Conservation (phyloP, 352 stramenopile species). For the Globisporangium barbulae region DNA sequence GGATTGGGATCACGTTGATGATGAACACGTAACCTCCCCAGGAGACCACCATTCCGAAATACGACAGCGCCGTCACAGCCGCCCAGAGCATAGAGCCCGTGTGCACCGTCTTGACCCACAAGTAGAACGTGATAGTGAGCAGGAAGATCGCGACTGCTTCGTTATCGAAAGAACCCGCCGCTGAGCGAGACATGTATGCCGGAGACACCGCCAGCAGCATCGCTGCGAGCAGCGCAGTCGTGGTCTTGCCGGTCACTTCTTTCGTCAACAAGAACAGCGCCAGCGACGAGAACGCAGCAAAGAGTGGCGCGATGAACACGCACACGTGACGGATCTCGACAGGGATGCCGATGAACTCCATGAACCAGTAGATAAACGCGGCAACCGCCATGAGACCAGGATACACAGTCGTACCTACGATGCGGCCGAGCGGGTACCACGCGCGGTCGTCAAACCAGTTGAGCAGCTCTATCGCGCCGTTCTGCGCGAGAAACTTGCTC, state of each 20-base stretch:
- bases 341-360: constrained; percentile 50
- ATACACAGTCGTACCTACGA: constrained; percentile 92
- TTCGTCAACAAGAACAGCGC: constrained; percentile 87
- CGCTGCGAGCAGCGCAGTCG: constrained; percentile 85
- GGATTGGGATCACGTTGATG: constrained; percentile 97
- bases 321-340: constrained; percentile 86
- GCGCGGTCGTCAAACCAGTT: constrained; percentile 98
- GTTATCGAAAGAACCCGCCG: constrained; percentile 98
- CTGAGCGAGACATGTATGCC: constrained; percentile 96
- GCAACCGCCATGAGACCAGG: constrained; percentile 90
- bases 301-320: constrained; percentile 89
- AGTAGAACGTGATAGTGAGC: constrained; percentile 96
- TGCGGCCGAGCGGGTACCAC: constrained; percentile 93
- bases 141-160: constrained; percentile 98
- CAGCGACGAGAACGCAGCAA: constrained; percentile 81
- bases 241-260: constrained; percentile 60
- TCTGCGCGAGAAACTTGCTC: constrained; percentile 92
- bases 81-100: constrained; percentile 78
- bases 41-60: constrained; percentile 96
- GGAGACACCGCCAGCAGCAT: constrained; percentile 95
- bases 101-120: constrained; percentile 90
- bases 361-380: constrained; percentile 70
- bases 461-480: constrained; percentile 92
- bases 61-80: constrained; percentile 73
- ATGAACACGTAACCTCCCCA: constrained; percentile 99